Base-by-base conservation (phyloP, 2,329 filamentous ascomycete species). In the Proliferodiscus dingleyae region DNA sequence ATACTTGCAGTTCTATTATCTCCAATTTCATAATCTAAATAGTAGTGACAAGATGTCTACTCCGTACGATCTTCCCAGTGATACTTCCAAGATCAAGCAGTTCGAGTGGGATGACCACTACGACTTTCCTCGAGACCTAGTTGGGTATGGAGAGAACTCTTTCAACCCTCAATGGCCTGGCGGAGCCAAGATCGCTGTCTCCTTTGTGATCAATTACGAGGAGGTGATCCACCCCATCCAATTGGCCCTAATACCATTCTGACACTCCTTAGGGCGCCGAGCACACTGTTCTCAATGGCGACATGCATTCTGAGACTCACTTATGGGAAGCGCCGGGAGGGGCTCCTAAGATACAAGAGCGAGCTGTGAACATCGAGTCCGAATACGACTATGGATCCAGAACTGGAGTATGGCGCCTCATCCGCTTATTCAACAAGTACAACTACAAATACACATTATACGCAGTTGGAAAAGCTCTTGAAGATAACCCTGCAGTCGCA, bases 391-490 rank as follows among this genome's bases (percentile, higher is more conserved):
- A 65, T 40, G 63, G 65, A 19, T 59, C 55, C 13, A 55, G 65
- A 9, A 55, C 60, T 2, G 64, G 64, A 4, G 61, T 65, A 5
- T 71, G 68, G 68, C 56, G 68, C 11, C 53, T 71, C 5, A 62
- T 68, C 49, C 59, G 66, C 3, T 55, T 71, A 2, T 69, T 70
- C 54, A 64, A 66, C 44, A 66, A 69, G 45, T 66, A 65, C 32
- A 64, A 64, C 5, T 68, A 66, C 66, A 64, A 64, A 39, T 68
- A 70, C 46, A 71, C 68, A 1, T 61, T 68, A 1, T 71, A 65
- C 45, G 68, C 67, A 2, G 61, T 71, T 5, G 67, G 64, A 1
- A 55, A 63, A 15, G 68, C 68, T 1, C 60, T 71, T 51, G 62
- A 70, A 49, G 56, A 65, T 30, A 69, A 71, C 50, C 67, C 67